These are phyloP conservation scores for Candida sakaeoensis DNA, from an alignment of 805 yeast species.

Conservation along the genomic window DNA sequence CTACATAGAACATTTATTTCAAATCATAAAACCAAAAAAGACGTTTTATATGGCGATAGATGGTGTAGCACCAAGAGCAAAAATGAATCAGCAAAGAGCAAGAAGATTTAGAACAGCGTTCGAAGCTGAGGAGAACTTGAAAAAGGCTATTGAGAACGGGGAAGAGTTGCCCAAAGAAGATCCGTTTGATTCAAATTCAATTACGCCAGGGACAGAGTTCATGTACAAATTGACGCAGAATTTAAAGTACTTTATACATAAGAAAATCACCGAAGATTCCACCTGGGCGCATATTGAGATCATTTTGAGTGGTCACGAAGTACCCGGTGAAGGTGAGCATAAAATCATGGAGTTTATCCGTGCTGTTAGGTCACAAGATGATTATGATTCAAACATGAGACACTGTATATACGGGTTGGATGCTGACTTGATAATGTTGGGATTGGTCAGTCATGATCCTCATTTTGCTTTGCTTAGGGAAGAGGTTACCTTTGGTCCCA, in stretches of 20 bases:
- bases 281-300: slow-evolving; percentile 79
- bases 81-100: slow-evolving; percentile 96
- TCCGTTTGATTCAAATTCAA: slow-evolving; percentile 87
- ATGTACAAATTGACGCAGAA: slow-evolving; percentile 85
- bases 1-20: slow-evolving; percentile 90
- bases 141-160: slow-evolving; percentile 72
- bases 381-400: slow-evolving; percentile 74
- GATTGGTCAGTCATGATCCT: slow-evolving; percentile 90
- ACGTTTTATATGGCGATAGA: slow-evolving; percentile 95
- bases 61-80: slow-evolving; percentile 98
- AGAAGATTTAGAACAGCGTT: slow-evolving; percentile 92
- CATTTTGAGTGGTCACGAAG: slow-evolving; percentile 88
- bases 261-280: slow-evolving; percentile 81
- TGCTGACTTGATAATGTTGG: slow-evolving; percentile 94
- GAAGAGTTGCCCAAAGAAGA: slow-evolving; percentile 74
- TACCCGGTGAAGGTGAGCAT: slow-evolving; percentile 98
- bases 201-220: slow-evolving; percentile 96
- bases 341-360: slow-evolving; percentile 93
- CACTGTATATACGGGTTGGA: slow-evolving; percentile 95
- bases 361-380: slow-evolving; percentile 66
- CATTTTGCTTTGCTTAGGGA: slow-evolving; percentile 92
- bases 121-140: slow-evolving; percentile 80
- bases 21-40: slow-evolving; percentile 79
- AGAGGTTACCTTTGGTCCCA: slow-evolving; percentile 84
- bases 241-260: slow-evolving; percentile 81